phyloP scores from a whole-genome alignment of 192 early-diverging fungal genomes.

The Podila clonocystis region DNA sequence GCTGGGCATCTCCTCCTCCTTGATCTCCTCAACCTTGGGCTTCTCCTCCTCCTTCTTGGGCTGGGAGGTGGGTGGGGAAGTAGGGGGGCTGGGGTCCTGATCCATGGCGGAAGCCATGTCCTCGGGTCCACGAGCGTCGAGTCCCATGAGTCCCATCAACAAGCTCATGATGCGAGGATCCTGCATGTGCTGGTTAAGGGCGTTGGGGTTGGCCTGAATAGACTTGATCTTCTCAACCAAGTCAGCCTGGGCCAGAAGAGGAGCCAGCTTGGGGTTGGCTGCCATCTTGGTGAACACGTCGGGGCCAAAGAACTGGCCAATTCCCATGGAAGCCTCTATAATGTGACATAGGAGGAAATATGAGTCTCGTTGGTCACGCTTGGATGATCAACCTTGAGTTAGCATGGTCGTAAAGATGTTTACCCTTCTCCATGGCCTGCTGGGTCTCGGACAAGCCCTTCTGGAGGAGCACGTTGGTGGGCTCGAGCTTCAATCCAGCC shows the following conservation, averaged over 20 bases:
- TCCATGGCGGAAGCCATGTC: slow-evolving; percentile 50
- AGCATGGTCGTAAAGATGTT: too few relatives aligned
- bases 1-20: slow-evolving; percentile 54
- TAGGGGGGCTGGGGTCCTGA: slow-evolving; percentile 33
- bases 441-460: slow-evolving; percentile 84
- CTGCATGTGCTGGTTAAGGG: slow-evolving; percentile 74
- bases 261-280: slow-evolving; percentile 79
- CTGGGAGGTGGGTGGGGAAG: slow-evolving; percentile 21
- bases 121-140: slow-evolving; percentile 62
- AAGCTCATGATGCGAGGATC: slow-evolving; percentile 87
- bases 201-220: slow-evolving; percentile 79
- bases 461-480: slow-evolving; percentile 76
- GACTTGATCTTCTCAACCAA: slow-evolving; percentile 77
- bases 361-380: neutral
- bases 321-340: slow-evolving; percentile 41
- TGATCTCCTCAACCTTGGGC: slow-evolving; percentile 42
- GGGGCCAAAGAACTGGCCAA: slow-evolving; percentile 79
- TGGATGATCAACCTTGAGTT: too few relatives aligned
- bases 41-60: slow-evolving; percentile 45
- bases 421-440: slow-evolving; percentile 60
- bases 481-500: slow-evolving; percentile 82
- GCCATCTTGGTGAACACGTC: slow-evolving; percentile 84
- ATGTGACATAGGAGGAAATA: neutral
- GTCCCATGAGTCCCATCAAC: slow-evolving; percentile 80
- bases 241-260: slow-evolving; percentile 80